Conservation (phyloP, 2,329 filamentous ascomycete genomes). For the Fusarium neocosmosporiellum region DNA sequence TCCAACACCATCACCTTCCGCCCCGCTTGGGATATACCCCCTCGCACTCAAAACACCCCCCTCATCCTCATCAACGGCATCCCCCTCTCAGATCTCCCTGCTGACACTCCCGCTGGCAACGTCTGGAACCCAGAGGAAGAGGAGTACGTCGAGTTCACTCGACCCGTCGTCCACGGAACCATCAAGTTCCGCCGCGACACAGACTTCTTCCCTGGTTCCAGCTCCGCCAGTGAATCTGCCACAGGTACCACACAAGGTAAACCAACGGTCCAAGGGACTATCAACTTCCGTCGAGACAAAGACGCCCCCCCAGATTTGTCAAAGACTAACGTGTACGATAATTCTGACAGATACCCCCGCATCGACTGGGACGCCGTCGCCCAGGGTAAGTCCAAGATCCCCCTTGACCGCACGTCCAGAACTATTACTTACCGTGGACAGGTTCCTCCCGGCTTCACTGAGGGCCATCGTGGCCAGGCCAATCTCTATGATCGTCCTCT, state of each 20-base stretch:
- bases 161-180: not conserved
- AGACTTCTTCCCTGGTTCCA: not conserved
- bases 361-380: not conserved
- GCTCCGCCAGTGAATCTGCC: not conserved
- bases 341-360: not conserved
- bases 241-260: not conserved
- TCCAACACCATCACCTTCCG: not conserved
- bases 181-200: not conserved
- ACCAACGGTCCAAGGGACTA: not conserved
- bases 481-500: not conserved
- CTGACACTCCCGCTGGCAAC: not conserved
- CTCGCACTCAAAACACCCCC: not conserved
- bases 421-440: not conserved
- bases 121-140: not conserved
- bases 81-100: not conserved
- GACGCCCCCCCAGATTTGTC: not conserved
- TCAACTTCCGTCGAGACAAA: not conserved
- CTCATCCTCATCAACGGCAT: not conserved
- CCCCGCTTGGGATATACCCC: not conserved
- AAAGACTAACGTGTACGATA: not conserved
- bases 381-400: not conserved
- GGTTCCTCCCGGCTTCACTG: conserved; percentile 7
- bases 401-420: not conserved
- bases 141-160: not conserved
- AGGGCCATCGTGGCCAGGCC: conserved; percentile 6